These are phyloP conservation scores for Cryptococcus jaspeensis DNA, from an alignment of 1,284 basidiomycete genomes.

Conservation along the genomic window DNA sequence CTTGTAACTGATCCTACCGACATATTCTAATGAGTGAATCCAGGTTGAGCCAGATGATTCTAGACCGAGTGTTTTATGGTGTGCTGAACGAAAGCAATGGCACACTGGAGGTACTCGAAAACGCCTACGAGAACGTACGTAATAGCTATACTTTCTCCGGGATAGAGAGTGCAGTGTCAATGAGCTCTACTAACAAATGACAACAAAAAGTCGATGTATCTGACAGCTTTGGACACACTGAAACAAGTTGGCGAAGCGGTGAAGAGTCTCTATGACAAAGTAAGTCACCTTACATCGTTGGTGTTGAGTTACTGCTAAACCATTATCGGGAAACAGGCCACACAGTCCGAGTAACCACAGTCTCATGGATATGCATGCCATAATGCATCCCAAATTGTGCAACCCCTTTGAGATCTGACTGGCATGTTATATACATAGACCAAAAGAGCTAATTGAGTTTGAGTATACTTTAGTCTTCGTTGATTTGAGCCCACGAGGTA, in stretches of 20 bases:
- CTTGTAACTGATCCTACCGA: neutral
- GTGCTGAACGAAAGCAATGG: conserved; percentile 94
- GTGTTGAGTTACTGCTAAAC: neutral
- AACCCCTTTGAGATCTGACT: no score
- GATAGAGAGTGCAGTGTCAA: neutral
- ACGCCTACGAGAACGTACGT: conserved; percentile 76
- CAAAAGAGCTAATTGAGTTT: no score
- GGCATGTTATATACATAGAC: no score
- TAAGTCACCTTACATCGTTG: conserved; percentile 31
- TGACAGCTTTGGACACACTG: conserved; percentile 80
- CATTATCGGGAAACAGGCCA: conserved; percentile 4
- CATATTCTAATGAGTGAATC: neutral
- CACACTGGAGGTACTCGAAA: conserved; percentile 85
- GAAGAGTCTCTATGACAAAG: conserved; percentile 86
- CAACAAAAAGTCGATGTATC: conserved; percentile 70
- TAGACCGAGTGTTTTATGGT: conserved; percentile 91
- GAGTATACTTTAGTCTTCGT: no score
- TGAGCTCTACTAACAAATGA: neutral
- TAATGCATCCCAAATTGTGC: no score
- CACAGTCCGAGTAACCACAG: conserved; percentile 6
- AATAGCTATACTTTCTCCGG: neutral
- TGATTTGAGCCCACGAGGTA: no score
- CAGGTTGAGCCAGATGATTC: conserved; percentile 94
- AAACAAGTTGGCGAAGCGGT: conserved; percentile 90
- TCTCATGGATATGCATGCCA: neutral